phyloP scores from a whole-genome alignment of 176 grass and related monocot genomes.

The Lolium perenne region DNA sequence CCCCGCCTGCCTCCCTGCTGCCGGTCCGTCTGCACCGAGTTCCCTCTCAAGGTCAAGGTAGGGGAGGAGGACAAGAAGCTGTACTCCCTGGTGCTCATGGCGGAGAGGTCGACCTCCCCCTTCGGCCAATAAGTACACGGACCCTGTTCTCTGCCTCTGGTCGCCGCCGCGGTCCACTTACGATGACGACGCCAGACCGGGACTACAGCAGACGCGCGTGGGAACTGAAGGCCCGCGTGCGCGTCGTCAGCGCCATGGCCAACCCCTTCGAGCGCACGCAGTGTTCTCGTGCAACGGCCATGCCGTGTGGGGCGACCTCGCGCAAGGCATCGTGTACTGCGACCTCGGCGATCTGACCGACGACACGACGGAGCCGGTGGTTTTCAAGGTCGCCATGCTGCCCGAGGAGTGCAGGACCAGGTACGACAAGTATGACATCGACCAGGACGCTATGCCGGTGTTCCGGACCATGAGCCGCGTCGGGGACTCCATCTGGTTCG shows the following conservation, averaged over 20 bases:
- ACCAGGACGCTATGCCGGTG: not conserved
- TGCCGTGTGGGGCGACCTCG: not conserved
- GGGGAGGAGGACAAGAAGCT: not conserved
- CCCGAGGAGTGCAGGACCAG: not conserved
- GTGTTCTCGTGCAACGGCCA: not conserved
- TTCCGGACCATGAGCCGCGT: too few relatives aligned
- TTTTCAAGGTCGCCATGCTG: not conserved
- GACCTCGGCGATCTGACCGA: not conserved
- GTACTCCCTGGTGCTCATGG: not conserved
- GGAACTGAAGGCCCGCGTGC: not conserved
- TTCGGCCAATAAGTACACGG: not conserved
- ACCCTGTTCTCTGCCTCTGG: not conserved
- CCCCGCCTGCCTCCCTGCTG: not conserved
- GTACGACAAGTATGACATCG: not conserved
- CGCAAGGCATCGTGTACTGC: not conserved
- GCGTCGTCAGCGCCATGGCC: not conserved
- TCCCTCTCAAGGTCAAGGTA: not conserved
- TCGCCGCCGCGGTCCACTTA: not conserved
- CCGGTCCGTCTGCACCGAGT: not conserved
- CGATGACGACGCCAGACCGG: not conserved
- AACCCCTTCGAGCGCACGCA: not conserved
- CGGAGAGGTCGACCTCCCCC: not conserved
- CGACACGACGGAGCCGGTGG: not conserved
- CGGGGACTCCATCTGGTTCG: too few relatives aligned
- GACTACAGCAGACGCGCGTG: not conserved